phyloP scores from a whole-genome alignment of 2,329 filamentous ascomycete species.

The Colletotrichum sp. region DNA sequence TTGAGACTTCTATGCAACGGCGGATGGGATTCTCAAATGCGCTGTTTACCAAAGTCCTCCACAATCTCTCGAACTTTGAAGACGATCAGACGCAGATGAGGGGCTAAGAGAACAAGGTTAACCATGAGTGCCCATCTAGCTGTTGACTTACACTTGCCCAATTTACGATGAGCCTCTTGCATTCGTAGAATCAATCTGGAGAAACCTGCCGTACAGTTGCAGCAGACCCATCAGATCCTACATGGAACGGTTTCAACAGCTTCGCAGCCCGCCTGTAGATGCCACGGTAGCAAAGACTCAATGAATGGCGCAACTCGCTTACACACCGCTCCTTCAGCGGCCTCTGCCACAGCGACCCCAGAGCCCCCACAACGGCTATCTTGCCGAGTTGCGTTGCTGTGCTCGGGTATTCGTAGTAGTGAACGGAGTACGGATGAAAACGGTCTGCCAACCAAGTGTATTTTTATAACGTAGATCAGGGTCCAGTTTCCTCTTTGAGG shows the following conservation, averaged over 20 bases:
- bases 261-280: not conserved
- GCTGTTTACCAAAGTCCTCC: not conserved
- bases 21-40: not conserved
- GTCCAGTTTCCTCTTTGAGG: not conserved
- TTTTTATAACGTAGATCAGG: not conserved
- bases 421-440: not conserved
- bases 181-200: not conserved
- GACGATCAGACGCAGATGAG: not conserved
- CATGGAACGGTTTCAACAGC: not conserved
- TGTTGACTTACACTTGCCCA: not conserved
- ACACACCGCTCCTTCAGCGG: not conserved
- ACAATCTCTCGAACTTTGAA: not conserved
- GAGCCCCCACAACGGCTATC: not conserved
- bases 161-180: not conserved
- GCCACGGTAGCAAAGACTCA: not conserved
- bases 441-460: not conserved
- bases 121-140: not conserved
- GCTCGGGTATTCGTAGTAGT: not conserved
- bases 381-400: not conserved
- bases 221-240: not conserved
- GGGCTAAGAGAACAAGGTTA: not conserved
- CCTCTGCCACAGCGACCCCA: not conserved
- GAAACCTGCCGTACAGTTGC: not conserved
- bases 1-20: not conserved
- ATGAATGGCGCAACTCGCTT: not conserved